Evolutionary conservation across 805 yeast genomes (phyloP).

Genomic region (Candida coquimbonensis): DNA sequence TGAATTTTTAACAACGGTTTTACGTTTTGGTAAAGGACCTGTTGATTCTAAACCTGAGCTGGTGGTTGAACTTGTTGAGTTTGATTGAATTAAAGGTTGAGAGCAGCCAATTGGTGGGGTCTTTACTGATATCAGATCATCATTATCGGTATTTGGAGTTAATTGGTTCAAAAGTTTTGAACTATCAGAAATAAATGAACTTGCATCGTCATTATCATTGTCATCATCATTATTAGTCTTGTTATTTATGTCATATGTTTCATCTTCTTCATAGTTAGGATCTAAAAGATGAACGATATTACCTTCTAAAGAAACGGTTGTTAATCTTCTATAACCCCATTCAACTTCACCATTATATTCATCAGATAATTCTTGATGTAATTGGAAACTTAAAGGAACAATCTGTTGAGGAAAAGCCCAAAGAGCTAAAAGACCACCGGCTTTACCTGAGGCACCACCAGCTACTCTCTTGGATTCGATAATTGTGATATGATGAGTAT

Average conservation of each 20-base stretch:
- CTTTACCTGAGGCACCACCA: slow-evolving; percentile 96
- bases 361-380: slow-evolving; percentile 78
- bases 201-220: slow-evolving; percentile 14
- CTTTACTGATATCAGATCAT: slow-evolving; percentile 6
- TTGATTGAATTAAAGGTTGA: slow-evolving; percentile 9
- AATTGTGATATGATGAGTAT: slow-evolving; percentile 72
- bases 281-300: slow-evolving; percentile 39
- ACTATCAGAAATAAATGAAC: slow-evolving; percentile 21
- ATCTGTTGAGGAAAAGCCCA: slow-evolving; percentile 98
- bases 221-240: slow-evolving; percentile 4
- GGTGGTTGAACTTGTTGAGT: slow-evolving; percentile 1
- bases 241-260: too few species aligned
- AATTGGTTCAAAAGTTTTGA: slow-evolving; percentile 3
- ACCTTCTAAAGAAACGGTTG: slow-evolving; percentile 84
- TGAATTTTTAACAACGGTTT: slow-evolving; percentile 31
- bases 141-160: slow-evolving; percentile 7
- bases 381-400: slow-evolving; percentile 77
- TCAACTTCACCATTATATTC: slow-evolving; percentile 74
- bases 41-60: slow-evolving; percentile 7
- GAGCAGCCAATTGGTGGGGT: slow-evolving; percentile 1
- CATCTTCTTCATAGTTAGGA: slow-evolving; percentile 14
- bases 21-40: slow-evolving; percentile 25
- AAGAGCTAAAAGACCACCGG: slow-evolving; percentile 89
- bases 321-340: slow-evolving; percentile 90
- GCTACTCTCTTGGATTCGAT: slow-evolving; percentile 90